Evolutionary conservation across 805 yeast genomes (phyloP), one percentile per base, ranked within the genome.

Genomic region (Hanseniaspora meyeri): DNA sequence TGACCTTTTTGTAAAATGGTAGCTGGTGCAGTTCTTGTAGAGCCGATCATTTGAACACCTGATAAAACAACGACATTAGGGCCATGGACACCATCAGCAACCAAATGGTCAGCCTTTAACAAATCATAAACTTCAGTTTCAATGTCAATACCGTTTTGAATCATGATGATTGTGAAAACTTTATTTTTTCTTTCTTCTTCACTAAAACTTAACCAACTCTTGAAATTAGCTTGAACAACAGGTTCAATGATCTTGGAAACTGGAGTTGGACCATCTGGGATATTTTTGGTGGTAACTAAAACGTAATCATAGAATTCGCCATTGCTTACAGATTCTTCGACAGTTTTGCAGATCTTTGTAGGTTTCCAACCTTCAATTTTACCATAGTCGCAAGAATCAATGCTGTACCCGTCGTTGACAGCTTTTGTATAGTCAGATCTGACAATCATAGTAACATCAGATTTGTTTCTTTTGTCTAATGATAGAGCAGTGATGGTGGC

Each of bases 401-500:
- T 75, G 16, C 72, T 69, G 67, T 75, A 82, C 0, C 90, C 90
- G 8, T 54, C 53, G 1, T 17, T 12, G 34, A 69, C 66, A 17
- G 60, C 61, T 42, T 81, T 79, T 10, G 77, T 76, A 65, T 79
- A 83, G 62, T 80, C 82, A 17, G 85, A 77, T 63, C 89, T 74
- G 19, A 82, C 72, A 14, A 83, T 80, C 11, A 78, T 72, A 1
- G 87, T 75, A 16, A 82, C 80, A 36, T 72, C 73, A 4, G 77
- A 72, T 39, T 73, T 69, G 1, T 76, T 77, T 42, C 74, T 72
- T 40, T 64, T 64, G 59, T 76, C 77, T 40, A 86, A 70, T 0
- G 84, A 78, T 51, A 80, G 76, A 0, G 91, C 85, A 4, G 83
- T 82, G 43, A 85, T 77, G 40, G 84, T 72, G 32, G 95, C 95